These are phyloP conservation scores for Rhodotorula sp. DNA, from an alignment of 1,284 basidiomycete species.

Conservation along the genomic window DNA sequence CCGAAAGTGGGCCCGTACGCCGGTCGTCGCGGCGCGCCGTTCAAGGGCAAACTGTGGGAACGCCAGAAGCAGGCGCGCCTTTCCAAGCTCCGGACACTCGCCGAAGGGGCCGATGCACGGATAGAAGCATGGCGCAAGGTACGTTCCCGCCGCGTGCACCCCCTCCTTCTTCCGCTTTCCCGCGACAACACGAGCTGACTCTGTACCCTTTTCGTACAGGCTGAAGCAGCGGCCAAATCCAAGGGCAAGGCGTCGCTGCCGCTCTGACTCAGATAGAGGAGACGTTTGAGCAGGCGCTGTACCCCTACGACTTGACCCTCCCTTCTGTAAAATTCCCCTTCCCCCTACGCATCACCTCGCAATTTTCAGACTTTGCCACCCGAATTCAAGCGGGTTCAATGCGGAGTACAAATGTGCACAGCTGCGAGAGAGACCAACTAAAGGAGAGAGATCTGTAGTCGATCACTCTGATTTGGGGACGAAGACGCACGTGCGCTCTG, in stretches of 20 bases:
- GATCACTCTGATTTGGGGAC: background rate
- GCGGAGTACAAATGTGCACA: too few relatives aligned
- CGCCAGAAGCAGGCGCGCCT: slow-evolving; percentile 28
- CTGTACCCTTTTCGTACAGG: background rate
- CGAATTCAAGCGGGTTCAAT: too few relatives aligned
- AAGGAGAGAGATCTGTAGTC: background rate
- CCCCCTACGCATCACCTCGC: background rate
- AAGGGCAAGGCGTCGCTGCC: slow-evolving; percentile 32
- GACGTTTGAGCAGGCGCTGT: background rate
- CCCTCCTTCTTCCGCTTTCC: background rate
- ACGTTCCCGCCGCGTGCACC: background rate
- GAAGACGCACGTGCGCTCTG: background rate
- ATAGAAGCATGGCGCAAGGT: slow-evolving; percentile 33
- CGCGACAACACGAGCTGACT: slow-evolving; percentile 2
- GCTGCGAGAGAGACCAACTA: too few relatives aligned
- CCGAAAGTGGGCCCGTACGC: slow-evolving; percentile 37
- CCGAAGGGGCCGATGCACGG: slow-evolving; percentile 28
- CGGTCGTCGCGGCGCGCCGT: slow-evolving; percentile 36
- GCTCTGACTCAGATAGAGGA: slow-evolving; percentile 14
- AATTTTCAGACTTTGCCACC: background rate
- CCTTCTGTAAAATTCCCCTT: background rate
- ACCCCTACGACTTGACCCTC: background rate
- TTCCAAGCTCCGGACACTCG: slow-evolving; percentile 16
- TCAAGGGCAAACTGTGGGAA: slow-evolving; percentile 42
- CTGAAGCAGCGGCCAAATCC: slow-evolving; percentile 19